phyloP scores from a whole-genome alignment of 23 red algal species.

The Cyanidium caldarium region DNA sequence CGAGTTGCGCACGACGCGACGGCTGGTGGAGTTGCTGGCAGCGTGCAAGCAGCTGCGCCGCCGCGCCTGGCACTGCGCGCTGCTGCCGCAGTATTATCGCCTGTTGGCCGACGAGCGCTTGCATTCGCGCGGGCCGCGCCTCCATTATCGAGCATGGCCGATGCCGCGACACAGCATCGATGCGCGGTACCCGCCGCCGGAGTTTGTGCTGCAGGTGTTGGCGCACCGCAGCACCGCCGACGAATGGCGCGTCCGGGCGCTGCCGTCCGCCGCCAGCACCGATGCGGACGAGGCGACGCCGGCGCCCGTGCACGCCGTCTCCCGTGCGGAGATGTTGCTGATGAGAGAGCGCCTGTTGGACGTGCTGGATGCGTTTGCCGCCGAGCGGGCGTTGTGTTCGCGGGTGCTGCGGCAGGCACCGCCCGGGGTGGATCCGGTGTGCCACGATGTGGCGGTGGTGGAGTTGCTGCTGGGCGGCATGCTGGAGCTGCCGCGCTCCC shows the following conservation, averaged over 20 bases:
- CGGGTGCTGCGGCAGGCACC: slow-evolving; percentile 15
- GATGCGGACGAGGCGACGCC: background rate
- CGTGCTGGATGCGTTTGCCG: slow-evolving; percentile 19
- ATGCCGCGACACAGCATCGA: background rate
- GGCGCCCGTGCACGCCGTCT: background rate
- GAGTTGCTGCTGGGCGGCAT: slow-evolving; percentile 50
- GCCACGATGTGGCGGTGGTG: slow-evolving; percentile 36
- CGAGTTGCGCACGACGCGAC: background rate
- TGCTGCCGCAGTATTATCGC: background rate
- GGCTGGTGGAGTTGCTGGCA: background rate
- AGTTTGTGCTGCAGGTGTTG: background rate
- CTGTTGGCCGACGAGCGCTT: background rate
- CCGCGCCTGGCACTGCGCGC: background rate
- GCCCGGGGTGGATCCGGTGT: background rate
- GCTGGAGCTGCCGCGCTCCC: slow-evolving; percentile 31
- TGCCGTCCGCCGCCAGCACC: background rate
- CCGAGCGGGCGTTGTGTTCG: slow-evolving; percentile 23
- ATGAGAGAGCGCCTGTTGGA: background rate
- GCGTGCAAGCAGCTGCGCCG: background rate
- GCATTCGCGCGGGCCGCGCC: background rate
- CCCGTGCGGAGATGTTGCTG: background rate
- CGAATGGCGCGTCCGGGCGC: background rate
- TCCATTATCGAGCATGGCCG: background rate
- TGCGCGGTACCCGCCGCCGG: background rate
- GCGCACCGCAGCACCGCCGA: background rate